These are phyloP conservation scores for Fusarium marasasianum DNA, from an alignment of 2,329 filamentous ascomycete species.

Conservation along the genomic window DNA sequence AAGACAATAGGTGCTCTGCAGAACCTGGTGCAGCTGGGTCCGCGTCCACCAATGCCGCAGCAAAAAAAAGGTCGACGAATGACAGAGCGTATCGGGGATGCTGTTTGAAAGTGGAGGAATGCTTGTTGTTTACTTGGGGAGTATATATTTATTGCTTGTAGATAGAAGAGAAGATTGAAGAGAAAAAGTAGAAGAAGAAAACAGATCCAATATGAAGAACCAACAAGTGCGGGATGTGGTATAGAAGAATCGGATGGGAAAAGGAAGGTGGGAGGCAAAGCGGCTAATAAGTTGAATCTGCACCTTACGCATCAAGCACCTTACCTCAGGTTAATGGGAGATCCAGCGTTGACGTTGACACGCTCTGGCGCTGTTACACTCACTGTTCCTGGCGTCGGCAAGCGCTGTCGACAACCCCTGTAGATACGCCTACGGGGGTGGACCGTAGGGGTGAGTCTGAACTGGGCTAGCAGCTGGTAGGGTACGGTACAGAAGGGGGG, in stretches of 20 bases:
- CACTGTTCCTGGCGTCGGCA: conserved; percentile 31
- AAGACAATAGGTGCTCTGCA: conserved; percentile 24
- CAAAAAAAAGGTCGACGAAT: conserved; percentile 30
- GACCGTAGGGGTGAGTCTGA: neutral
- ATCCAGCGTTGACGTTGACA: conserved; percentile 28
- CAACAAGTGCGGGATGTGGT: conserved; percentile 21
- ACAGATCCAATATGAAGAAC: neutral
- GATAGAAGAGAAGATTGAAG: neutral
- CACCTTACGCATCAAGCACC: conserved; percentile 7
- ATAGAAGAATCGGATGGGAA: conserved; percentile 22
- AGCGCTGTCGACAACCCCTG: conserved; percentile 23
- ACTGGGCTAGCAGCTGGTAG: neutral
- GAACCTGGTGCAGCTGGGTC: conserved; percentile 40
- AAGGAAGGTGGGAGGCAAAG: conserved; percentile 17
- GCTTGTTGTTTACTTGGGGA: conserved; percentile 1
- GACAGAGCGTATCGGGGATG: conserved; percentile 27
- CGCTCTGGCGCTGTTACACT: conserved; percentile 15
- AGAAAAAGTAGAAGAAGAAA: neutral
- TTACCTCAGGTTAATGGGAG: conserved; percentile 5
- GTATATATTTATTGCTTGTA: neutral
- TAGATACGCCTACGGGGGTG: conserved; percentile 13
- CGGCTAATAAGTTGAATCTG: conserved; percentile 17
- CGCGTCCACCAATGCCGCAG: conserved; percentile 32
- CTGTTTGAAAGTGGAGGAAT: conserved; percentile 15
- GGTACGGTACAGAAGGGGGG: neutral